Base-by-base conservation (phyloP, 225 moss, liverwort and hornwort species). In the Neckera pumila region DNA sequence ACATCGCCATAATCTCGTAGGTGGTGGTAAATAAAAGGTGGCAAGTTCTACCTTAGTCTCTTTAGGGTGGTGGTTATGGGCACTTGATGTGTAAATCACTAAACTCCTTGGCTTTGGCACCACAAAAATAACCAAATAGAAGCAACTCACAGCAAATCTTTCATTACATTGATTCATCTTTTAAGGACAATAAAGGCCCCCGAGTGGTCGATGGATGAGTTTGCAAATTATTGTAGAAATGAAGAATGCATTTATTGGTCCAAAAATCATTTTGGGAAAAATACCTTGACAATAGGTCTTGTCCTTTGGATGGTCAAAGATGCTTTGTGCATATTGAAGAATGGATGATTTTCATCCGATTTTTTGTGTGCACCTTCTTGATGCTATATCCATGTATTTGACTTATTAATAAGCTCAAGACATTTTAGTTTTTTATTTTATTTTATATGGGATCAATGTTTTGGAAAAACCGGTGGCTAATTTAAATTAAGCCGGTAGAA, bases 171-270 rank as follows among this genome's bases (percentile, higher is more conserved):
- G 27, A 43, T 25, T 71, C 16, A 16, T 2, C 10, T 3, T 28
- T 1, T 6, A 45, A 28, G 2, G 6, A 5, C 11, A 3, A 1
- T 28, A 9, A 72, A 6, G 45, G 27, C 5, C 0, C 1, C 3
- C 28, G 43, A 43, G 16, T 43, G 2, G 17, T 4, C 2, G 1
- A 25, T 40, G 26, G 17, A 72, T 27, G 28, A 27, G 8, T 70
- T 72, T 43, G 27, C 43, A 72, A 43, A 72, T 43, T 27, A 42
- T 72, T 27, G 9, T 2, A 43, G 1, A 43, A 43, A 43, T 9
- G 8, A 27, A 72, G 8, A 45, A 70, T 70, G 26, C 1, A 2
- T 15, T 10, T 28, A 45, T 28, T 28, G 3, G 10, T 73, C 14
- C 9, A 28, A 9, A 73, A 73, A 45, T 45, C 14, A 28, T 73